phyloP scores from a whole-genome alignment of 108 stramenopile genomes.

The Nitzschia putrida region DNA sequence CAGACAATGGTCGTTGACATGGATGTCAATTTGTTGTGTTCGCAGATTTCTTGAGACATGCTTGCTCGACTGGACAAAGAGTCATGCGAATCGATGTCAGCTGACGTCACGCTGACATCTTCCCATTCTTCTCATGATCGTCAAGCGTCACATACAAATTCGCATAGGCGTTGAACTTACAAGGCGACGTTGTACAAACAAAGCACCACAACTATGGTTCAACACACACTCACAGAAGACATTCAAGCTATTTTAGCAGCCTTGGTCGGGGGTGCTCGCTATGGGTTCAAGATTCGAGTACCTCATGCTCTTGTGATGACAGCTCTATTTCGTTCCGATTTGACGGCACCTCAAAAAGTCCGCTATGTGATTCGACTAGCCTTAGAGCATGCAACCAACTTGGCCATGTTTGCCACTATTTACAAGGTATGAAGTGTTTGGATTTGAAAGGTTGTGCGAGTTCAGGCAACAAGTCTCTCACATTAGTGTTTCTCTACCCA shows the following conservation, averaged over 20 bases:
- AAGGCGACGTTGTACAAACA: too few species aligned
- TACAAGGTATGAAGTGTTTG: slow-evolving; percentile 61
- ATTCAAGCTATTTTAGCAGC: slow-evolving; percentile 61
- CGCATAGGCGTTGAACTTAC: too few species aligned
- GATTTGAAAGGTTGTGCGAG: background rate
- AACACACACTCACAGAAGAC: slow-evolving; percentile 44
- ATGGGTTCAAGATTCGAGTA: slow-evolving; percentile 83
- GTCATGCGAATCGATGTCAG: too few species aligned
- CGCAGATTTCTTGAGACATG: too few species aligned
- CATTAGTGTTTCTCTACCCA: background rate
- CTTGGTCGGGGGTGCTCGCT: slow-evolving; percentile 73
- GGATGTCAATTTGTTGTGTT: too few species aligned
- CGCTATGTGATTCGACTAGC: slow-evolving; percentile 51
- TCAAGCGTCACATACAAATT: too few species aligned
- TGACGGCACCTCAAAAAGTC: slow-evolving; percentile 57
- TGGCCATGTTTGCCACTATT: slow-evolving; percentile 80
- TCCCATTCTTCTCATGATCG: too few species aligned
- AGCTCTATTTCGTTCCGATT: slow-evolving; percentile 63
- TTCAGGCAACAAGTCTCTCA: background rate
- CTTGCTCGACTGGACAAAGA: too few species aligned
- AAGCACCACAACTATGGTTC: background rate
- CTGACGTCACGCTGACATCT: too few species aligned
- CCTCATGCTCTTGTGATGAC: slow-evolving; percentile 86
- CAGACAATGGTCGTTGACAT: too few species aligned
- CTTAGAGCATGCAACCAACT: slow-evolving; percentile 65